These are phyloP conservation scores for Phytophthora brassicae DNA, from an alignment of 352 stramenopile genomes.

Conservation along the genomic window DNA sequence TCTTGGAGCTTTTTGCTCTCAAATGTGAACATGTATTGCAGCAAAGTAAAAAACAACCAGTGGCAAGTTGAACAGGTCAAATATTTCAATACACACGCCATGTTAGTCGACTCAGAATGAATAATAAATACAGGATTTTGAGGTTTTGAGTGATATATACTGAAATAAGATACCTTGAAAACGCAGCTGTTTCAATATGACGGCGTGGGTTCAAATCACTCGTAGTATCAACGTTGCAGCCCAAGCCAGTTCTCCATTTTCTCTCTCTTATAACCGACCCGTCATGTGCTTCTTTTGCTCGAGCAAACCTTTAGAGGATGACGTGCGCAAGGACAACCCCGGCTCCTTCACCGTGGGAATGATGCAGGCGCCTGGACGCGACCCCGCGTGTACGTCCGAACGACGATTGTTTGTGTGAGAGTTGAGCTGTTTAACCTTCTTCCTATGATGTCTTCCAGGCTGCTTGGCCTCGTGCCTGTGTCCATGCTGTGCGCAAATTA, in stretches of 20 bases:
- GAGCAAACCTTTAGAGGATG: constrained; percentile 61
- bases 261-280: background rate
- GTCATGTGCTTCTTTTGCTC: constrained; percentile 75
- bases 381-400: constrained; percentile 76
- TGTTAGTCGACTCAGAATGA: no score
- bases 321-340: constrained; percentile 69
- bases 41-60: no score
- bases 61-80: no score
- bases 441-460: constrained; percentile 30
- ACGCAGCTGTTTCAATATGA: no score
- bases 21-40: no score
- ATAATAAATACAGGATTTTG: no score
- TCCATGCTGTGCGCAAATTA: constrained; percentile 88
- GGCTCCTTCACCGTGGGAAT: constrained; percentile 86
- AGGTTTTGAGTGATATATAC: no score
- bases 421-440: background rate
- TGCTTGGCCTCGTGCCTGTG: constrained; percentile 79
- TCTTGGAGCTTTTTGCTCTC: no score
- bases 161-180: no score
- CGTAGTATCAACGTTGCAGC: constrained; percentile 11
- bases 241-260: background rate
- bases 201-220: no score
- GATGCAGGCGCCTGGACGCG: constrained; percentile 80
- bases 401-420: background rate
- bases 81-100: no score